These are phyloP conservation scores for Escallonia herrerae DNA, from an alignment of 129 eudicot genomes.

Conservation along the genomic window DNA sequence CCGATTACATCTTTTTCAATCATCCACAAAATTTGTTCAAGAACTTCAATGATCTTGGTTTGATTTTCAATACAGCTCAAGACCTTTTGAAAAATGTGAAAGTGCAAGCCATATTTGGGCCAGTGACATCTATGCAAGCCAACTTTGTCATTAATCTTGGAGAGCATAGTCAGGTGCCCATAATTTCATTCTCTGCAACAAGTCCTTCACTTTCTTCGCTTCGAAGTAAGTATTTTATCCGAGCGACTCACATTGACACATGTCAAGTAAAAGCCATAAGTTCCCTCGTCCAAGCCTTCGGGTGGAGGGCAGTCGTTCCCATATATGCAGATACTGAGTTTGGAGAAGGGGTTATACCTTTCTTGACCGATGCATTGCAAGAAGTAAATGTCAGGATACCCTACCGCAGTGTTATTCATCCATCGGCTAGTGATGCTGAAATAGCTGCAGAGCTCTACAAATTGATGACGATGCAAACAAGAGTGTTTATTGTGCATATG, in stretches of 20 bases:
- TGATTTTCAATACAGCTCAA: slow-evolving; percentile 27
- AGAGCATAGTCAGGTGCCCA: slow-evolving; percentile 34
- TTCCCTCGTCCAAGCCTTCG: slow-evolving; percentile 27
- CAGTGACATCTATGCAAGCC: slow-evolving; percentile 35
- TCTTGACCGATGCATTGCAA: slow-evolving; percentile 24
- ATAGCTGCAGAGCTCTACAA: slow-evolving; percentile 41
- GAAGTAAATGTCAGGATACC: slow-evolving; percentile 17
- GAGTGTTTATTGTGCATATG: slow-evolving; percentile 44
- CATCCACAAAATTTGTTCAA: too few species aligned
- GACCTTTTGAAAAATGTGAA: slow-evolving; percentile 38
- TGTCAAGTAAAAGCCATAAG: slow-evolving; percentile 40
- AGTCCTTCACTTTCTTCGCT: slow-evolving; percentile 37
- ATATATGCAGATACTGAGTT: slow-evolving; percentile 46
- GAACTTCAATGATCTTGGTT: too few species aligned
- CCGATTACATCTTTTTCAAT: too few species aligned
- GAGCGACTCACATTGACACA: slow-evolving; percentile 31
- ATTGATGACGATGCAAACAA: slow-evolving; percentile 30
- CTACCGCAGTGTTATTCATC: slow-evolving; percentile 26
- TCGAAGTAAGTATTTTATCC: slow-evolving; percentile 33
- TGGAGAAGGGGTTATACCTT: slow-evolving; percentile 47
- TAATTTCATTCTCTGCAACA: slow-evolving; percentile 43
- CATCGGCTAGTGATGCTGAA: slow-evolving; percentile 25
- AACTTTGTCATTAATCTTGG: slow-evolving; percentile 41
- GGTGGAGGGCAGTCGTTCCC: slow-evolving; percentile 42
- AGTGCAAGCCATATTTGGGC: slow-evolving; percentile 50